These are phyloP conservation scores for Diaporthe nobilis DNA, from an alignment of 2,329 filamentous ascomycete species.

Conservation along the genomic window DNA sequence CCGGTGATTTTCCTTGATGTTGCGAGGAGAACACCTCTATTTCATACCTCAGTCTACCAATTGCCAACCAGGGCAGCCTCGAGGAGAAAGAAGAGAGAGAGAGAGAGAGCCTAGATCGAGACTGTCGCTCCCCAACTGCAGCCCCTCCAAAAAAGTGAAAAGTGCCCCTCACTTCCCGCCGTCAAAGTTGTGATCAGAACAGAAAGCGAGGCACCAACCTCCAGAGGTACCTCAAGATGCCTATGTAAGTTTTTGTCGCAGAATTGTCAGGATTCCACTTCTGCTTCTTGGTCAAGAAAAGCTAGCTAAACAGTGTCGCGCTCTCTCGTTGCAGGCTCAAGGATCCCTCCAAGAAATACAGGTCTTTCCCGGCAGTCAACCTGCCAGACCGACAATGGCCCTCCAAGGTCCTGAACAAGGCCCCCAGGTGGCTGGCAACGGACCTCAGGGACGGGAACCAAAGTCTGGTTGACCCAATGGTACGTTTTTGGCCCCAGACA, in stretches of 20 bases:
- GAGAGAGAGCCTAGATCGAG: not conserved
- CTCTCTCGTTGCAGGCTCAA: conserved; percentile 69
- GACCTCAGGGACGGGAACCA: conserved; percentile 95
- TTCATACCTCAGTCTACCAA: not conserved
- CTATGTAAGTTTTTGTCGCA: conserved; percentile 48
- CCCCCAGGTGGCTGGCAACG: conserved; percentile 91
- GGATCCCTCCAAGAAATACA: conserved; percentile 84
- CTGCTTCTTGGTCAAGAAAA: not conserved
- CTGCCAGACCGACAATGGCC: conserved; percentile 87
- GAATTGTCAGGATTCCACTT: not conserved
- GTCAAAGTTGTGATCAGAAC: not conserved
- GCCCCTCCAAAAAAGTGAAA: conserved; percentile 29
- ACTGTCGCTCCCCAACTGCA: not conserved
- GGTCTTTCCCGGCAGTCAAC: conserved; percentile 75
- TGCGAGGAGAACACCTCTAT: not conserved
- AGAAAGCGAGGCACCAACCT: conserved; percentile 18
- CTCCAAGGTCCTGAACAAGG: conserved; percentile 83
- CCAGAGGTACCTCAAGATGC: conserved; percentile 46
- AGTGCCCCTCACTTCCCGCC: conserved; percentile 22
- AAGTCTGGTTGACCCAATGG: conserved; percentile 93
- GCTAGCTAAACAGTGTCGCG: conserved; percentile 27
- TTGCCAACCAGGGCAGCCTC: not conserved
- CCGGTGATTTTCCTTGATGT: not conserved
- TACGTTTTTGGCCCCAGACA: conserved; percentile 56
- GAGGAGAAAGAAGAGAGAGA: not conserved